Evolutionary conservation across 305 asterid genomes (phyloP).

Genomic region (Fraxinus nigra): DNA sequence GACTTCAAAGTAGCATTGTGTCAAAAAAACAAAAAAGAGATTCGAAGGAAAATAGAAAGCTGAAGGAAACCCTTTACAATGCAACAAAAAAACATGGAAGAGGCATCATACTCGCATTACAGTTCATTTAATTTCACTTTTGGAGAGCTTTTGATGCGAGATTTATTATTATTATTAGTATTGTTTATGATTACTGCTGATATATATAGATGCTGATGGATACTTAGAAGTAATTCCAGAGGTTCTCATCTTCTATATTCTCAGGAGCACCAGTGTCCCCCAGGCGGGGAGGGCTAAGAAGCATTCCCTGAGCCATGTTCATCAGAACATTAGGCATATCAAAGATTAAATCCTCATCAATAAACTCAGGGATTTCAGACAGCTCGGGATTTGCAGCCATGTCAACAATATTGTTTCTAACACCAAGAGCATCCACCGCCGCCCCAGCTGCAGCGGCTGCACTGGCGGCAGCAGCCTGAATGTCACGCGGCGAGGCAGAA

Average conservation of each 20-base stretch:
- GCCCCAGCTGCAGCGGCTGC: constrained; percentile 45
- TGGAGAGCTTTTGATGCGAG: background rate
- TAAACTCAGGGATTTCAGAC: constrained; percentile 15
- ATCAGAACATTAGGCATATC: constrained; percentile 50
- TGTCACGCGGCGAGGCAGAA: constrained; percentile 42
- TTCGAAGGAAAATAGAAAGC: background rate
- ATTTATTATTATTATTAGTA: background rate
- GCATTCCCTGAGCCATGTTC: constrained; percentile 49
- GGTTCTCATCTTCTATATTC: constrained; percentile 17
- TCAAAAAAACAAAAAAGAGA: background rate
- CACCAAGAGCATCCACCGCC: constrained; percentile 26
- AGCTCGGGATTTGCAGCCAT: background rate
- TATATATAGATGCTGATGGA: background rate
- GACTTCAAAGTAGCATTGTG: background rate
- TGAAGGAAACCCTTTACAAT: background rate
- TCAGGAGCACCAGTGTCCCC: constrained; percentile 18
- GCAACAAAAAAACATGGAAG: background rate
- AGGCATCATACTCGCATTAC: background rate
- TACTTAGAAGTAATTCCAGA: constrained; percentile 34
- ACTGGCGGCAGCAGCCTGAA: constrained; percentile 38
- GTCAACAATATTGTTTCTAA: background rate
- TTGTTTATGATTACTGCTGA: background rate
- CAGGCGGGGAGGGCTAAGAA: constrained; percentile 46
- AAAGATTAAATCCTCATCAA: constrained; percentile 50
- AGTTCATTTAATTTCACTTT: background rate